A percentile compares a stretch with the other conserved stretches of the same genome.
Conservation (phyloP, 805 yeast genomes). For the Scheffersomyces coipomensis region DNA sequence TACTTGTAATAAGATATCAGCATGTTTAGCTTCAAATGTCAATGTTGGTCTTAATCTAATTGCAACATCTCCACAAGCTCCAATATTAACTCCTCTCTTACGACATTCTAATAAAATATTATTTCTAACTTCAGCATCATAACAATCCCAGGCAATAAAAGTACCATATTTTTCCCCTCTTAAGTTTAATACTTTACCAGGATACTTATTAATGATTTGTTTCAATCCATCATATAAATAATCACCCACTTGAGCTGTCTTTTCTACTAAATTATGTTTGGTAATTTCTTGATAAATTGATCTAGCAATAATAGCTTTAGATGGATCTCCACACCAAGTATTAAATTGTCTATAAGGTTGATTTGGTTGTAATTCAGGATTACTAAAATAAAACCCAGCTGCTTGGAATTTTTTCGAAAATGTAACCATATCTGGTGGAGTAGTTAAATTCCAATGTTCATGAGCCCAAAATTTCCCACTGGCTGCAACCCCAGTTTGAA, state of each 20-base stretch:
- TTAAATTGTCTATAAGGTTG: conserved; percentile 69
- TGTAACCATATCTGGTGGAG: conserved; percentile 68
- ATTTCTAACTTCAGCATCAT: conserved; percentile 43
- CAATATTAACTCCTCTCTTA: conserved; percentile 58
- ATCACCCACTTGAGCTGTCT: conserved; percentile 52
- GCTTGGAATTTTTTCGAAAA: conserved; percentile 73
- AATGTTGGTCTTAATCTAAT: conserved; percentile 67
- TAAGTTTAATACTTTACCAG: conserved; percentile 44
- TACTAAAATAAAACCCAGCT: conserved; percentile 68
- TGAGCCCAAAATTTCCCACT: conserved; percentile 75
- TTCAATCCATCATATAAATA: conserved; percentile 48
- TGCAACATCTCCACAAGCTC: conserved; percentile 62
- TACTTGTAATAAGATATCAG: conserved; percentile 52
- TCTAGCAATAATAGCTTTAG: conserved; percentile 63
- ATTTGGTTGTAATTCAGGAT: conserved; percentile 56
- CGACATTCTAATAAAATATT: conserved; percentile 45
- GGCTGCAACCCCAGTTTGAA: conserved; percentile 74
- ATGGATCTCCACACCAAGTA: conserved; percentile 80
- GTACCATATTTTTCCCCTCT: conserved; percentile 66
- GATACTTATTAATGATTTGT: conserved; percentile 36
- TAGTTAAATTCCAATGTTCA: conserved; percentile 60
- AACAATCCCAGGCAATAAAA: conserved; percentile 64
- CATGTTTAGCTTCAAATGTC: conserved; percentile 60
- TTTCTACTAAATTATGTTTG: conserved; percentile 47
- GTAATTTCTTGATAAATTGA: conserved; percentile 55